phyloP scores from a whole-genome alignment of 768 basidiomycete genomes.

The Tylopilus balloui region DNA sequence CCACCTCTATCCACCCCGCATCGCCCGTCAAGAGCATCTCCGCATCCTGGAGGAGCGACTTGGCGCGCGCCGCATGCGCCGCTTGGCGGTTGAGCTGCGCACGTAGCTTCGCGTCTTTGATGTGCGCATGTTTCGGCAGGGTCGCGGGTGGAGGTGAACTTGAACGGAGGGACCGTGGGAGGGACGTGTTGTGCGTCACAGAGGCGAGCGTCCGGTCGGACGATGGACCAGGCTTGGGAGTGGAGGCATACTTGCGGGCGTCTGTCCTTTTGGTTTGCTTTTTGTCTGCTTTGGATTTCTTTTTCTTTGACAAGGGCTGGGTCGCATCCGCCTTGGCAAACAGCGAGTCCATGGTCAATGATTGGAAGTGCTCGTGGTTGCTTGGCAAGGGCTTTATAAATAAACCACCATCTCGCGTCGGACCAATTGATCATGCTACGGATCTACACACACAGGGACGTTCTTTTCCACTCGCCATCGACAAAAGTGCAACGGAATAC shows the following conservation, averaged over 20 bases:
- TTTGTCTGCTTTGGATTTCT: constrained; percentile 28
- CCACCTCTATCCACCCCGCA: constrained; percentile 67
- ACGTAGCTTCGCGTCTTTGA: constrained; percentile 74
- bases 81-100: constrained; percentile 61
- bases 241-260: constrained; percentile 8
- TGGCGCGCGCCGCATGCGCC: constrained; percentile 55
- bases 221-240: constrained; percentile 19
- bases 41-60: constrained; percentile 62
- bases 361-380: not conserved
- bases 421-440: no score
- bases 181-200: constrained; percentile 50
- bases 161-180: constrained; percentile 67
- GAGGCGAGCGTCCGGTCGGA: constrained; percentile 55
- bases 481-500: not conserved
- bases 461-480: not conserved
- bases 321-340: constrained; percentile 66
- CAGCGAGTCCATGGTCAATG: constrained; percentile 53
- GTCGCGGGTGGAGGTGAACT: constrained; percentile 44
- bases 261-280: constrained; percentile 23
- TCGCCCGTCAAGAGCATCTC: constrained; percentile 68
- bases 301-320: constrained; percentile 43
- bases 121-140: constrained; percentile 50
- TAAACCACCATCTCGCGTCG: constrained; percentile 9
- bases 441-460: no score
- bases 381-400: constrained; percentile 16